Percentiles rank a stretch among this genome's conserved stretches.
Conservation (phyloP, 345 rosid species). For the Melaleuca alternifolia region DNA sequence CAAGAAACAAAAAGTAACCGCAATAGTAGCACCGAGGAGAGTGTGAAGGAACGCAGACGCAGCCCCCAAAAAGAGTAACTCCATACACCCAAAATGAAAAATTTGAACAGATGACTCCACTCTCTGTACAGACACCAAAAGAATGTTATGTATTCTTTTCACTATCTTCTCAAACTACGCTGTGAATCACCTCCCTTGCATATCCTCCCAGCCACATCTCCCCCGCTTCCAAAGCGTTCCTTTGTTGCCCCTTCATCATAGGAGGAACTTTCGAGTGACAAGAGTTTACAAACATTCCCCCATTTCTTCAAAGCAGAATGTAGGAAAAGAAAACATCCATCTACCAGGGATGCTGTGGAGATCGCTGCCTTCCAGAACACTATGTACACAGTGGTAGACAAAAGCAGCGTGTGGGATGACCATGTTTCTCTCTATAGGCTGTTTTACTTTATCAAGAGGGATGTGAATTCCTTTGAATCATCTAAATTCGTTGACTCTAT, state of each 20-base stretch:
- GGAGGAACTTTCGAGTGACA: not conserved
- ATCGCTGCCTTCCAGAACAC: not conserved
- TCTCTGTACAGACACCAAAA: not conserved
- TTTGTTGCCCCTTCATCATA: not conserved
- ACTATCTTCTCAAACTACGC: not conserved
- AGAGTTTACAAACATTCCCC: not conserved
- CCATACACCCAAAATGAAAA: not conserved
- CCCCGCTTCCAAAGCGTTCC: not conserved
- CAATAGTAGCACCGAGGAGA: not conserved
- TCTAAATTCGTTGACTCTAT: conserved; percentile 30
- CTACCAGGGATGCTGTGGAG: not conserved
- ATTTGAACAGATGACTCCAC: not conserved
- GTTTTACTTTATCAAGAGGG: not conserved
- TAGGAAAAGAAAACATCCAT: not conserved
- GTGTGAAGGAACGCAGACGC: not conserved
- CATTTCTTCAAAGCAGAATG: not conserved
- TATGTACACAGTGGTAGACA: not conserved
- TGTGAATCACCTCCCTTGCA: not conserved
- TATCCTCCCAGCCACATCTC: not conserved
- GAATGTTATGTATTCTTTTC: not conserved
- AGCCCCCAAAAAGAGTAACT: not conserved
- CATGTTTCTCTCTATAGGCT: not conserved
- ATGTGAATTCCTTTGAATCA: not conserved
- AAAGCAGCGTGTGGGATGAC: not conserved
- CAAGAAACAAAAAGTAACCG: not conserved